These are phyloP conservation scores for Trametes hirsuta DNA, from an alignment of 1,284 basidiomycete species.

Conservation along the genomic window DNA sequence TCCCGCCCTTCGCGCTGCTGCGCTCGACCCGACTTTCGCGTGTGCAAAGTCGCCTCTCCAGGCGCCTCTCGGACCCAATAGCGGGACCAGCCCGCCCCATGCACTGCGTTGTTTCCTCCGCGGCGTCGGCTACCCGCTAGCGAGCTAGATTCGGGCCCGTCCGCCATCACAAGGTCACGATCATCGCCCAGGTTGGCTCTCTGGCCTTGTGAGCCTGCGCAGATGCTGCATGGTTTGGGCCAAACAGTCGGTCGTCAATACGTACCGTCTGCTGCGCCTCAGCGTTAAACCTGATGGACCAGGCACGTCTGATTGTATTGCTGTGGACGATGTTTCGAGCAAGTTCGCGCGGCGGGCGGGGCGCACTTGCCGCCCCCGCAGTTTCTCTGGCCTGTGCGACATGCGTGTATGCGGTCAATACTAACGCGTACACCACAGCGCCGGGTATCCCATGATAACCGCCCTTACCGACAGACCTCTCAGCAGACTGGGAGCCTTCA, in stretches of 20 bases:
- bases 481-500: constrained; percentile 44
- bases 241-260: not conserved
- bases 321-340: not conserved
- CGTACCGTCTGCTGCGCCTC: not conserved
- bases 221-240: not conserved
- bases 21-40: constrained; percentile 5
- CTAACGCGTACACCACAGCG: constrained; percentile 25
- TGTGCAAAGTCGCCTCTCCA: not conserved
- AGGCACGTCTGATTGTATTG: not conserved
- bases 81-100: not conserved
- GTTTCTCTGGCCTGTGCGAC: too few relatives aligned
- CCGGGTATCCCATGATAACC: constrained; percentile 57
- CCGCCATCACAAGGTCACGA: too few relatives aligned
- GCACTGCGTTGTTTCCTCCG: not conserved
- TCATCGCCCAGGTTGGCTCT: too few relatives aligned
- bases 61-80: not conserved
- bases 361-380: too few relatives aligned
- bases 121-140: too few relatives aligned
- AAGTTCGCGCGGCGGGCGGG: too few relatives aligned
- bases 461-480: constrained; percentile 38
- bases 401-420: not conserved
- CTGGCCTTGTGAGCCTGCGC: not conserved
- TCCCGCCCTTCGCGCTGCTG: constrained; percentile 6
- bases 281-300: not conserved
- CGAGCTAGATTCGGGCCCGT: too few relatives aligned